Evolutionary conservation across 306 rosid genomes (phyloP).

Genomic region (Cucumis sativus): Cucumber_9930_V3 NC_026661.2:1100501-1101000

Average conservation of each 20-base stretch:
- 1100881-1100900: no score
- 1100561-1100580: background rate
- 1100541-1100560: background rate
- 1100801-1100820: background rate
- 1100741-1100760: background rate
- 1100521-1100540: no score
- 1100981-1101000: no score
- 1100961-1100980: no score
- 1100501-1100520: no score
- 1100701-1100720: background rate
- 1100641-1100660: background rate
- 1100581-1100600: background rate
- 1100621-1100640: background rate
- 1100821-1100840: no score
- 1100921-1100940: no score
- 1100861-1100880: no score
- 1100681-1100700: background rate
- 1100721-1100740: background rate
- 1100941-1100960: no score
- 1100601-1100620: background rate
- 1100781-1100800: background rate
- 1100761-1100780: background rate
- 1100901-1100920: no score
- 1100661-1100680: no score
- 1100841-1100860: no score